A percentile compares a stretch with the other conserved stretches of the same genome.
Evolutionary conservation across 2,329 filamentous ascomycete genomes (phyloP).

Genomic region (Tolypocladium sp.): DNA sequence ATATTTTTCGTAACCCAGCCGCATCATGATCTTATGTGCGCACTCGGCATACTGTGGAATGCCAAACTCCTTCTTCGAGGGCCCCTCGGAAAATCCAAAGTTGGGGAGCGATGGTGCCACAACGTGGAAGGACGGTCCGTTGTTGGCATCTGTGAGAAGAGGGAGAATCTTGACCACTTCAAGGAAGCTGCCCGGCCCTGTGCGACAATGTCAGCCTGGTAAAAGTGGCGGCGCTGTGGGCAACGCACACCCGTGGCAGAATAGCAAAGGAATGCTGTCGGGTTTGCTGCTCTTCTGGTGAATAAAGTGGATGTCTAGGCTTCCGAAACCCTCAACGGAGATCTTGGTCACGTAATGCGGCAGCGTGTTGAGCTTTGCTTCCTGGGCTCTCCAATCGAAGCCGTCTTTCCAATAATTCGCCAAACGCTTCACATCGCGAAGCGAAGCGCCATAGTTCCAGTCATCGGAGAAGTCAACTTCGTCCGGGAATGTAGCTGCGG

Average conservation of each 20-base stretch:
- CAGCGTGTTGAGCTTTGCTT: conserved; percentile 48
- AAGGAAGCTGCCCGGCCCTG: conserved; percentile 58
- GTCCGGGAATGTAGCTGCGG: conserved; percentile 17
- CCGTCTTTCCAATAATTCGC: conserved; percentile 27
- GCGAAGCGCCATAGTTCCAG: conserved; percentile 20
- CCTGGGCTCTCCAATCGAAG: conserved; percentile 55
- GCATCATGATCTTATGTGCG: conserved; percentile 58
- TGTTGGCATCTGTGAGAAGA: conserved; percentile 24
- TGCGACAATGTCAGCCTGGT: background rate
- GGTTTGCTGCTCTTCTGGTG: conserved; percentile 42
- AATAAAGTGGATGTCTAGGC: conserved; percentile 54
- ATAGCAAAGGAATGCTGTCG: conserved; percentile 54
- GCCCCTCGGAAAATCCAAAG: conserved; percentile 30
- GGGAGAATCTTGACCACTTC: conserved; percentile 56
- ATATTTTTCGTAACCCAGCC: conserved; percentile 45
- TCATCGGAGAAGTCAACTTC: conserved; percentile 22
- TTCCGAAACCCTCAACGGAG: conserved; percentile 46
- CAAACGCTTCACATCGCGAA: conserved; percentile 23
- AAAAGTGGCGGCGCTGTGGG: too few relatives aligned
- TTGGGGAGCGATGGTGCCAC: conserved; percentile 49
- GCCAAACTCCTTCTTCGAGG: conserved; percentile 19
- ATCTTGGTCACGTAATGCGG: conserved; percentile 48
- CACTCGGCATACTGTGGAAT: conserved; percentile 37
- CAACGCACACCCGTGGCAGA: conserved; percentile 22
- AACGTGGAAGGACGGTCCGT: conserved; percentile 40